Evolutionary conservation across 768 basidiomycete species (phyloP).

Genomic region (Suillus lakei): DNA sequence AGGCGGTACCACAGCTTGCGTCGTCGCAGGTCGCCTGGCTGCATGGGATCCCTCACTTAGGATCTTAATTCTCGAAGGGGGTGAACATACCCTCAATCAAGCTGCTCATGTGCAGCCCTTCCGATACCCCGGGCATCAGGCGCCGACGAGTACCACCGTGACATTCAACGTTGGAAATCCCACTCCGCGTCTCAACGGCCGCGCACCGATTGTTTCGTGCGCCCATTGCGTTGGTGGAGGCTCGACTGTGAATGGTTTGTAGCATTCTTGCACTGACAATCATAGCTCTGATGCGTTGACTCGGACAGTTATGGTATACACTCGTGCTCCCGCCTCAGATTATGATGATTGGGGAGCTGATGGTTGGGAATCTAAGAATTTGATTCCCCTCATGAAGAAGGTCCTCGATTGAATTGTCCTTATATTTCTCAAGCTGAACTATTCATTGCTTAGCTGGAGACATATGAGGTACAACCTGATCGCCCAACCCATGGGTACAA

Average conservation of each 20-base stretch:
- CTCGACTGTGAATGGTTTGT: conserved; percentile 26
- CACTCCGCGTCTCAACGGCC: conserved; percentile 19
- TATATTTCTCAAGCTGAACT: background rate
- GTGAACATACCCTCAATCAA: conserved; percentile 25
- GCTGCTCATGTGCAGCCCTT: conserved; percentile 25
- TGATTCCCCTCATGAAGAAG: conserved; percentile 33
- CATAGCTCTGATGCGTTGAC: background rate
- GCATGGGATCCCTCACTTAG: conserved; percentile 29
- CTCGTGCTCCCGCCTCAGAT: conserved; percentile 30
- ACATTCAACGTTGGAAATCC: conserved; percentile 17
- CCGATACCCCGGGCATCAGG: conserved; percentile 18
- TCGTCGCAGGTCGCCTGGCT: conserved; percentile 32
- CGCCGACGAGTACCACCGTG: conserved; percentile 22
- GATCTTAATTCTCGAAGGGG: conserved; percentile 33
- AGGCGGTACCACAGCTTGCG: conserved; percentile 33
- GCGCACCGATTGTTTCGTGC: conserved; percentile 15
- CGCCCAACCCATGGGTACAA: conserved; percentile 25
- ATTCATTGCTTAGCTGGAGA: conserved; percentile 20
- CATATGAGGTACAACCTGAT: conserved; percentile 22
- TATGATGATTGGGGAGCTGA: conserved; percentile 33
- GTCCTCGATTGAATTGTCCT: conserved; percentile 8
- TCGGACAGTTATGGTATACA: conserved; percentile 23
- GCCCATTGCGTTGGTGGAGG: conserved; percentile 32
- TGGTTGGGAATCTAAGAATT: conserved; percentile 29
- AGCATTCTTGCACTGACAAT: background rate